Evolutionary conservation across 495 filamentous ascomycete species (phyloP), one percentile per base, ranked within the genome.

Genomic region (Penicillium fimorum): DNA sequence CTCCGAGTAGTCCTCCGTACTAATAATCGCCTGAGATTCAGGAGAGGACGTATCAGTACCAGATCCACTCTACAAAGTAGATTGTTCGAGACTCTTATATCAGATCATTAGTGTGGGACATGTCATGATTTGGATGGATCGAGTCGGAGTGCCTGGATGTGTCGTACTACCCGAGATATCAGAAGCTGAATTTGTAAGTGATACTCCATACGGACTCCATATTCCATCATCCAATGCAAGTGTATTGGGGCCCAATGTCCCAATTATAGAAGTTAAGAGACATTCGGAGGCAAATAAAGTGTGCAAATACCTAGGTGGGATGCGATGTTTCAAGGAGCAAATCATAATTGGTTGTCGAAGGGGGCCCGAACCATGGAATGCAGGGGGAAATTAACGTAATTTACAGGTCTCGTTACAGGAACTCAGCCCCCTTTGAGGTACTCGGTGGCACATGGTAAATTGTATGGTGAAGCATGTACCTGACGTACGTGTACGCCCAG

Each of bases 321-420:
- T n/a, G 8, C 18, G 27, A 35, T 22, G 38, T 32, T 42, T 32
- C 50, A n/a, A 24, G 18, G 2, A 8, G 4, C 29, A n/a, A 24
- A 46, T 25, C 17, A n/a, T 53, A n/a, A 44, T 53, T 42, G 50
- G 50, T 15, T 42, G 45, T 29, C 15, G 15, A 27, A 11, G 5
- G 7, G 10, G 0, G 38, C 22, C 33, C n/a, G 35, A 57, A 53
- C 61, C 55, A 51, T 56, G 63, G 63, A 58, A 66, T 66, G 57
- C 60, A 66, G 57, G 63, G 59, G 60, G 24, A 40, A 48, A 55
- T 47, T 40, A 29, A 15, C 35, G 47, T 51, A 57, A 52, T 46
- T 44, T 51, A 51, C 48, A 9, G 15, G 48, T 51, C 35, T 51
- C 35, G 27, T 38, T 30, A 51, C 48, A 40, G n/a, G 13, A 18